Percentiles rank a stretch among this genome's conserved stretches.
Evolutionary conservation across 345 rosid genomes (phyloP).

Genomic region (Gossypium sturtianum): DNA sequence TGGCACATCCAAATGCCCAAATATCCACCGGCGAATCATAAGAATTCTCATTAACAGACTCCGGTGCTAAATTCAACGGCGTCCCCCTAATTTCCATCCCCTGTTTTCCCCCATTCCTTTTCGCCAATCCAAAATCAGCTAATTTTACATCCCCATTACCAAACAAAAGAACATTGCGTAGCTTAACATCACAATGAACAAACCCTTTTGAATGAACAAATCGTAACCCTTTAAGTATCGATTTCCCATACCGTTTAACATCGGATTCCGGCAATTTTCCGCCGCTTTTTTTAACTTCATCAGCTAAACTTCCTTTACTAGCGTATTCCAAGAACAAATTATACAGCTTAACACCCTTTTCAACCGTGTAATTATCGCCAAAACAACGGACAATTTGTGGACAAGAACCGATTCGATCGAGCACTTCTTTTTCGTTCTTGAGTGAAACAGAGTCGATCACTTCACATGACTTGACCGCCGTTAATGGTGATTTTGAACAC

Average conservation of each 20-base stretch:
- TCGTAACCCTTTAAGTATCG: conserved; percentile 48
- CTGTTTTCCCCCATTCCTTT: conserved; percentile 24
- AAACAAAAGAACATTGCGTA: conserved; percentile 51
- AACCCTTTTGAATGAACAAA: conserved; percentile 58
- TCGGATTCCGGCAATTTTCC: conserved; percentile 50
- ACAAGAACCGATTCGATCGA: conserved; percentile 37
- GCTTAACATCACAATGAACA: conserved; percentile 71
- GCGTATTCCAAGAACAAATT: conserved; percentile 73
- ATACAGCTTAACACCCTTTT: conserved; percentile 40
- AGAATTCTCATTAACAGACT: conserved; percentile 47
- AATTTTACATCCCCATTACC: conserved; percentile 42
- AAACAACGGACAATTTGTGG: conserved; percentile 46
- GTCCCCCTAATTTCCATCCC: conserved; percentile 56
- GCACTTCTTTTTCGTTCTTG: conserved; percentile 45
- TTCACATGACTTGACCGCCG: conserved; percentile 70
- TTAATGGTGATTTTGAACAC: conserved; percentile 26
- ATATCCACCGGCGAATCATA: conserved; percentile 65
- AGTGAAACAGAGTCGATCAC: conserved; percentile 32
- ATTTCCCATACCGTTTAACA: conserved; percentile 40
- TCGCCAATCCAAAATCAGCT: conserved; percentile 78
- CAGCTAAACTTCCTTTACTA: conserved; percentile 55
- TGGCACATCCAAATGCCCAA: conserved; percentile 87
- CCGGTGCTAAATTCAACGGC: conserved; percentile 75
- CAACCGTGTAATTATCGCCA: conserved; percentile 39
- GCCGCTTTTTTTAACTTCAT: conserved; percentile 24